Evolutionary conservation across 1,284 basidiomycete species (phyloP), one percentile per base, ranked within the genome.

Genomic region (Ganoderma boninense): DNA sequence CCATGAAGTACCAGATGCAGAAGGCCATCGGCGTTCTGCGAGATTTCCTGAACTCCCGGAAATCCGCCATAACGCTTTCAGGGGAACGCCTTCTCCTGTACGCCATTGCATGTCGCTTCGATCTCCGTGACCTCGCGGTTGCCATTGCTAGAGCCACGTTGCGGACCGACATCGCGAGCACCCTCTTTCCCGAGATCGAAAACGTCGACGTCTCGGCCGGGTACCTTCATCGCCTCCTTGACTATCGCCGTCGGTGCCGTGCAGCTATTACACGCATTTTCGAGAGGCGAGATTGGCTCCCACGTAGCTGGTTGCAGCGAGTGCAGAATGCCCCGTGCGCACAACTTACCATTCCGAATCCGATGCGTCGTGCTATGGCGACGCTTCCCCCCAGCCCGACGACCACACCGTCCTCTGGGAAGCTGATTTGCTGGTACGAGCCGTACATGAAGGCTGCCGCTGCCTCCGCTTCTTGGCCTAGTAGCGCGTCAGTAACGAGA

Each of bases 1-100:
- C 80, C 6, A 64, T 74, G 18, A 84, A 84, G 64, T 84, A 85
- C 43, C 71, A 75, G n/a, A 83, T 84, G 80, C 79, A 80, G 62
- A 23, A 62, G 23, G 64, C 64, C 4, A 20, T 62, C 1, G 54
- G 40, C 11, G 38, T 64, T 20, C 65, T 70, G 2, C 69, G 56
- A 13, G 54, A 14, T n/a, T 54, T 42, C 2, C 20, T 70, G 23
- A 52, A 26, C 23, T 52, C 49, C 56, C 52, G 23, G 59, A 43
- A 14, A 38, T 32, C 29, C 29, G 29, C 13, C 8, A 43, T 4
- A 8, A 10, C 2, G 16, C 44, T 2, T 38, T 38, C 38, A 10
- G 67, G 52, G 40, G 60, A 65, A 23, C 29, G 49, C 38, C 18
- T 65, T 8, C 35, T 65, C 8, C 64, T 69, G 38, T 69, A 65